A percentile compares a stretch with the other conserved stretches of the same genome.
Conservation (phyloP, 2,329 filamentous ascomycete genomes). For the Phyllosticta ampelicida region DNA sequence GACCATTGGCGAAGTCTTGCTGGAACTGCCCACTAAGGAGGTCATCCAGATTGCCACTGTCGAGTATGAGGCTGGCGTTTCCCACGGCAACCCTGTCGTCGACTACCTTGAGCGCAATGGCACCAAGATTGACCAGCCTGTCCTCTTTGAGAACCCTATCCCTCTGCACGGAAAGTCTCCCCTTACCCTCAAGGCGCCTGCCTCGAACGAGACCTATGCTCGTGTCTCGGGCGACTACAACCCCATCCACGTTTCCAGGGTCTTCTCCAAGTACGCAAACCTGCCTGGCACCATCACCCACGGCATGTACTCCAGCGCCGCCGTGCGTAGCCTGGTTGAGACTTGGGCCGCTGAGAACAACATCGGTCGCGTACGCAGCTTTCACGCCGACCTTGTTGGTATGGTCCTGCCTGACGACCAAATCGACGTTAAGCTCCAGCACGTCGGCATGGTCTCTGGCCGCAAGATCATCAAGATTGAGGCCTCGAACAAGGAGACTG, state of each 20-base stretch:
- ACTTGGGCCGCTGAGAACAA: slow-evolving; percentile 99
- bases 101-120: slow-evolving; percentile 93
- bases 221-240: slow-evolving; percentile 98
- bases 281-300: slow-evolving; percentile 96
- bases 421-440: slow-evolving; percentile 88
- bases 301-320: slow-evolving; percentile 98
- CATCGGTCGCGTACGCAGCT: slow-evolving; percentile 90
- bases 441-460: slow-evolving; percentile 93
- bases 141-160: slow-evolving; percentile 96
- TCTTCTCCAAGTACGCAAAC: slow-evolving; percentile 92
- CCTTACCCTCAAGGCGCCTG: slow-evolving; percentile 77
- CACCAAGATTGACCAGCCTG: slow-evolving; percentile 84
- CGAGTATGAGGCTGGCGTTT: slow-evolving; percentile 83
- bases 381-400: slow-evolving; percentile 91
- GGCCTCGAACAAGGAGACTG: slow-evolving; percentile 86
- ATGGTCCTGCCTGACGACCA: slow-evolving; percentile 98
- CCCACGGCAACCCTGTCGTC: slow-evolving; percentile 91
- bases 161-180: slow-evolving; percentile 87
- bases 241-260: slow-evolving; percentile 94
- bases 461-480: slow-evolving; percentile 99
- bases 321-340: slow-evolving; percentile 90
- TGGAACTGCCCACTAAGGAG: slow-evolving; percentile 94
- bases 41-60: slow-evolving; percentile 95
- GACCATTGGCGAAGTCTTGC: slow-evolving; percentile 81
- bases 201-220: slow-evolving; percentile 96